Percentiles rank a stretch among this genome's conserved stretches.
Conservation (phyloP, 192 early-diverging fungal genomes). For the Linnemannia zychae region DNA sequence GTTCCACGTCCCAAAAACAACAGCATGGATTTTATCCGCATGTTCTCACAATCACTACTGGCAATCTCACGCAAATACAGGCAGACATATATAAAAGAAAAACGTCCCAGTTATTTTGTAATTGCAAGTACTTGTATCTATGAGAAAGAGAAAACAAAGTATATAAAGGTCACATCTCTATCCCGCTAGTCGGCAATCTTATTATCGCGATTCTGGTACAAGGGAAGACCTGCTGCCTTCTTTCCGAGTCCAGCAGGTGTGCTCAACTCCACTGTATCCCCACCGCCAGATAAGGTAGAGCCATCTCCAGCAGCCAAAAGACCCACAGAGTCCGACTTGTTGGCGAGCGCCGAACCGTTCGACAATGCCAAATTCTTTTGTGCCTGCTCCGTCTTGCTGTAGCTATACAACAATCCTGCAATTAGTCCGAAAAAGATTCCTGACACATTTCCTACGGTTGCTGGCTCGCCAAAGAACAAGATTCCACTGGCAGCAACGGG, state of each 20-base stretch:
- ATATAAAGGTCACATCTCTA: not conserved
- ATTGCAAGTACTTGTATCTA: not conserved
- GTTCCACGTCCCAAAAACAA: too few species aligned
- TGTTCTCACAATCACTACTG: not conserved
- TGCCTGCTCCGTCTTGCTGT: constrained; percentile 76
- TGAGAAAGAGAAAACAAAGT: not conserved
- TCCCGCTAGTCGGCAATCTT: constrained; percentile 38
- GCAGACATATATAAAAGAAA: too few species aligned
- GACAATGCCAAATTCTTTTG: constrained; percentile 41
- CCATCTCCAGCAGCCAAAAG: not conserved
- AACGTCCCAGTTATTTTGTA: not conserved
- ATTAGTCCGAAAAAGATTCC: constrained; percentile 91
- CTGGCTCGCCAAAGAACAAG: constrained; percentile 92
- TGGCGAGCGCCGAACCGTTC: constrained; percentile 22
- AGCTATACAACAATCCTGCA: constrained; percentile 81
- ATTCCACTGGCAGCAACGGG: constrained; percentile 96
- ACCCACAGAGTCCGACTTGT: not conserved
- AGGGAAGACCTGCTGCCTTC: constrained; percentile 28
- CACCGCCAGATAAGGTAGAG: constrained; percentile 4
- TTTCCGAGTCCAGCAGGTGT: constrained; percentile 16
- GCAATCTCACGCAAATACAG: too few species aligned
- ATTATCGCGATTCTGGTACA: constrained; percentile 47
- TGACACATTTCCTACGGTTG: constrained; percentile 84
- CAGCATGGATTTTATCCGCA: too few species aligned
- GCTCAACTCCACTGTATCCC: constrained; percentile 56